Evolutionary conservation across 2,329 filamentous ascomycete species (phyloP), one percentile per base, ranked within the genome.

Genomic region (Periglandula ipomoeae): DNA sequence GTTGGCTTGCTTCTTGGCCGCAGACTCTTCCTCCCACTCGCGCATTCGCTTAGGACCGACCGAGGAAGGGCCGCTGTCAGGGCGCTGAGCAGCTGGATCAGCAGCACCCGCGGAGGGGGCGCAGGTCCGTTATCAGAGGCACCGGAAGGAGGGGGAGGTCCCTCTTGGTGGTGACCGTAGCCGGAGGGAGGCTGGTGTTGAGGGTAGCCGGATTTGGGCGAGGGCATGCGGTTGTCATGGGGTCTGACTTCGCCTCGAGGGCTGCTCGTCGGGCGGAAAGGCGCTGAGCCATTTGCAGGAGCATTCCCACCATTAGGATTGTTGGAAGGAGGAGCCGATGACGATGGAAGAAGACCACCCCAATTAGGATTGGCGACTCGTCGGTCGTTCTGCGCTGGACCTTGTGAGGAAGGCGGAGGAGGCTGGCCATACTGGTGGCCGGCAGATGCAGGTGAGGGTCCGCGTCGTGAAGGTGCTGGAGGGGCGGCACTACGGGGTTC

Each of bases 1-100:
- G 35, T 83, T 95, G 9, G 87, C 84, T 52, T 87, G 82, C 71
- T 96, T 96, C 72, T 96, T 95, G 40, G 76, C 74, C 4, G 82
- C 70, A 20, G 80, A 71, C 32, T 94, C 89, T 32, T 91, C 85
- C 56, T 97, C 93, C 90, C 93, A 96, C 61, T 97, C 93, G 44
- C 90, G 84, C 64, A 83, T 78, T 50, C 93, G 81, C 75, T 98
- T 98, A 50, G 85, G 81, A 3, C 79, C 79, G 10, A 87, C 85
- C 34, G 89, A 94, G 1, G 84, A 69, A 17, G 89, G 87, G n/a
- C 89, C 79, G 49, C 95, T 76, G 47, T 80, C 77, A 51, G 79
- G 71, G 47, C 69, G 67, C 49, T 75, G 84, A 51, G 79, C 74
- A 22, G 80, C 78, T 60, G 91, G 85, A 42, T 84, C 82, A 41